Evolutionary conservation across 2,329 filamentous ascomycete genomes (phyloP).

Genomic region (Nemania sp.): DNA sequence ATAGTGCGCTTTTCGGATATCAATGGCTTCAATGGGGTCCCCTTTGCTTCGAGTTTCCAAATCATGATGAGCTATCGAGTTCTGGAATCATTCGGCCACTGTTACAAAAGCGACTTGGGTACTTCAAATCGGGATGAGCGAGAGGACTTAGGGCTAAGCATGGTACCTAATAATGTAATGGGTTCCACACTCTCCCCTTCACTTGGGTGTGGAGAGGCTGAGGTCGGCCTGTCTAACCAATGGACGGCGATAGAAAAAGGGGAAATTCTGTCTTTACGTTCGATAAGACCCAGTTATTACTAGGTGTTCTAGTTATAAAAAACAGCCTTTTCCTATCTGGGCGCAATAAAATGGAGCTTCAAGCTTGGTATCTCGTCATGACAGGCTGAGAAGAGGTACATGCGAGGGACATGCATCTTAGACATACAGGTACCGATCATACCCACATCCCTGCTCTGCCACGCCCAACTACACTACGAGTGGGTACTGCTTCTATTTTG

Average conservation of each 20-base stretch:
- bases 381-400: constrained; percentile 28
- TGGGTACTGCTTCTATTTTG: constrained; percentile 25
- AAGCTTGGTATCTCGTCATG: constrained; percentile 12
- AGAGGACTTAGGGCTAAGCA: constrained; percentile 21
- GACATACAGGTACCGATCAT: constrained; percentile 26
- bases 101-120: constrained; percentile 10
- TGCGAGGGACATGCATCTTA: constrained; percentile 25
- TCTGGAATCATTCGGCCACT: constrained; percentile 32
- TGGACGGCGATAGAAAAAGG: constrained; percentile 11
- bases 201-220: constrained; percentile 34
- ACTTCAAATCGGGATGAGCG: constrained; percentile 29
- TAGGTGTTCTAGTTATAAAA: constrained; percentile 20
- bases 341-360: constrained; percentile 16
- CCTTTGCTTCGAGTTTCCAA: constrained; percentile 32
- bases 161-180: constrained; percentile 27
- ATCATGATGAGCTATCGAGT: constrained; percentile 33
- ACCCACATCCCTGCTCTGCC: constrained; percentile 38
- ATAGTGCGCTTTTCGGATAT: neutral
- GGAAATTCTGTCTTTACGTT: constrained; percentile 30
- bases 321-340: constrained; percentile 19
- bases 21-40: constrained; percentile 16
- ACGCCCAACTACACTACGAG: constrained; percentile 19
- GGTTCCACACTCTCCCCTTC: constrained; percentile 21
- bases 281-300: constrained; percentile 21
- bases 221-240: constrained; percentile 20